Base-by-base conservation (phyloP, 2,329 filamentous ascomycete species). In the Aspergillus novofumigatus region DNA sequence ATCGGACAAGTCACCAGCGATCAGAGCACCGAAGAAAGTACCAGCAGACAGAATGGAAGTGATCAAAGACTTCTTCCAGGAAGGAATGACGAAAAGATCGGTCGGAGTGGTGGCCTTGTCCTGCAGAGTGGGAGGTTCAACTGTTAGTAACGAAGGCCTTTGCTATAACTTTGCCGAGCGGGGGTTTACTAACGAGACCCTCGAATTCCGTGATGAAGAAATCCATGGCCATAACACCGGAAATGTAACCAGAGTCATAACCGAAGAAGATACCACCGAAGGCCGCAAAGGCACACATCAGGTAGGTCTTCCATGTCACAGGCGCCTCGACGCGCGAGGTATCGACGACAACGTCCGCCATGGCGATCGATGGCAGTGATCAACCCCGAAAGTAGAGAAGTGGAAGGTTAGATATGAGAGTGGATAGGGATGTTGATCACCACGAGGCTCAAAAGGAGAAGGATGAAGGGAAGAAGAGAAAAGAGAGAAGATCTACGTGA, bases 11-110 rank as follows among this genome's bases (percentile, higher is more conserved):
- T 91, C 88, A 80, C 90, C 90, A 57, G 88, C 89, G 60, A 91
- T 85, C 63, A 93, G 69, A 56, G 90, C 87, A 71, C 90, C 86
- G 60, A 91, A 88, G 81, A 92, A 93, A 66, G 89, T 91, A 73
- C 86, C 84, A 69, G 81, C 84, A 38, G 90, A 92, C 55, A 93
- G 83, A 65, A 93, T 91, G 21, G 88, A 91, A 69, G 86, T 86
- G 70, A 92, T 87, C 52, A 88, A 77, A 21, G 84, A 86, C 65
- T 83, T 79, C 51, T 78, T 76, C 56, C 70, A 75, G 9, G 80
- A 76, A 3, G 78, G 74, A 23, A 84, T 63, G 21, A 75, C 72
- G 60, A 79, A 80, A 3, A 72, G 55, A 2, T 70, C 62, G 55
- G 65, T 65, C 53, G 65, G 58, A 7, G 69, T 72, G 10, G 74